These are phyloP conservation scores for Rhododendron molle DNA, from an alignment of 148 eudicot genomes.

Conservation along the genomic window DNA sequence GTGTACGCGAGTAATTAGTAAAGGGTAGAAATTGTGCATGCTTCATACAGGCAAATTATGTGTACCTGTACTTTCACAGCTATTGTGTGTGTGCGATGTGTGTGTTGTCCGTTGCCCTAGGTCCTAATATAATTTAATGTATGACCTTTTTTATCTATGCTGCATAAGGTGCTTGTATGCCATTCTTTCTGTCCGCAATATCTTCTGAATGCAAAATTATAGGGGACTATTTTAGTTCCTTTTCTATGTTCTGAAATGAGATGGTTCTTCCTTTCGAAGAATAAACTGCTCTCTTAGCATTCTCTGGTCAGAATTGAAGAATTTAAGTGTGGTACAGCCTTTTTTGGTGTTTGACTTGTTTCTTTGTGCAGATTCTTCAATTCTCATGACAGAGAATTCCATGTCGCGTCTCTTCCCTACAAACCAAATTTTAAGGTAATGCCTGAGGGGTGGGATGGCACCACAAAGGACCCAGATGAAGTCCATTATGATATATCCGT, in stretches of 20 bases:
- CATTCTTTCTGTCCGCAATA: not conserved
- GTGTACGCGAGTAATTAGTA: not conserved
- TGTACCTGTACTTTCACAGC: not conserved
- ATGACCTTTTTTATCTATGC: not conserved
- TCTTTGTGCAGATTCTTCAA: constrained; percentile 60
- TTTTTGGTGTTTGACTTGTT: not conserved
- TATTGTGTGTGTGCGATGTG: not conserved
- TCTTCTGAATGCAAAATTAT: not conserved
- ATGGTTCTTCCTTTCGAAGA: not conserved
- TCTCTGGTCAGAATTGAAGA: not conserved
- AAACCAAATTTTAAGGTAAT: constrained; percentile 94
- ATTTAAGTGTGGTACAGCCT: not conserved
- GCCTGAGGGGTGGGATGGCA: constrained; percentile 99
- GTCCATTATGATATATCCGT: constrained; percentile 91
- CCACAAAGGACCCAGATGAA: constrained; percentile 88
- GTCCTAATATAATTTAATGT: not conserved
- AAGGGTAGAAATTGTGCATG: not conserved
- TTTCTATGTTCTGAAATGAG: not conserved
- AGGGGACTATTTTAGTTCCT: not conserved
- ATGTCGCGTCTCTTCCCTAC: constrained; percentile 87
- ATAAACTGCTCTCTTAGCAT: not conserved
- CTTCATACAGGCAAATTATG: not conserved
- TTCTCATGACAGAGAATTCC: constrained; percentile 82
- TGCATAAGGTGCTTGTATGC: not conserved
- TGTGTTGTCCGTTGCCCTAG: not conserved